Evolutionary conservation across 1,284 basidiomycete genomes (phyloP), one percentile per base, ranked within the genome.

Genomic region (Moniliella sp.): DNA sequence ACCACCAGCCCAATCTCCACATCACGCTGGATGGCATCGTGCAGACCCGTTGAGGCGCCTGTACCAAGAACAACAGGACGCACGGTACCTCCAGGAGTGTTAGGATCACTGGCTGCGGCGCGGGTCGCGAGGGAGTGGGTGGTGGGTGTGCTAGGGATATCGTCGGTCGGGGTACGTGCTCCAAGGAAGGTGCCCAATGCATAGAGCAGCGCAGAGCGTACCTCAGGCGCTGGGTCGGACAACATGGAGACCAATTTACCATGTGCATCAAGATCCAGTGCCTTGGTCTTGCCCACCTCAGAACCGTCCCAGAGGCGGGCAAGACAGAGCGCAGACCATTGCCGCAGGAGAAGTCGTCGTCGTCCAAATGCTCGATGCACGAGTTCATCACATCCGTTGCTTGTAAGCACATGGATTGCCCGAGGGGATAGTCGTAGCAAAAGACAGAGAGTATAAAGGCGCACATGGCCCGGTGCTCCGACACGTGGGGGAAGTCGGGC

Each of bases 391-490:
- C 81, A 15, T 75, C 69, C 42, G 82, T 78, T 4, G 16, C 18
- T 36, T 72, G 68, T 62, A 78, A 72, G 57, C 82, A 88, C 0
- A 80, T 82, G 33, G 72, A 70, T 61, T 97, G 86, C 1, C 84
- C 88, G 0, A 71, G 70, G 4, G 73, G 70, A 58, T 78, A 86
- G 48, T 86, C 83, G 14, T 88, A 75, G 34, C 79, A 78, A 38
- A 93, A 75, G 16, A 84, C 76, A n/a, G 79, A 72, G 14, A 97
- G 73, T 47, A 94, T 86, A 64, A 94, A 97, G 0, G 84, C 82
- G 57, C 86, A 97, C 88, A 97, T 97, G 0, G 88, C 88, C 38
- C 84, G 81, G 61, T 97, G 86, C 61, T 97, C 88, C 10, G 81
- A 80, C 30, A 76, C 75, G 62, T 97, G 94, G 0, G 84, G 82